These are phyloP conservation scores for Luffa acutangula DNA, from an alignment of 306 rosid species.

Conservation along the genomic window DNA sequence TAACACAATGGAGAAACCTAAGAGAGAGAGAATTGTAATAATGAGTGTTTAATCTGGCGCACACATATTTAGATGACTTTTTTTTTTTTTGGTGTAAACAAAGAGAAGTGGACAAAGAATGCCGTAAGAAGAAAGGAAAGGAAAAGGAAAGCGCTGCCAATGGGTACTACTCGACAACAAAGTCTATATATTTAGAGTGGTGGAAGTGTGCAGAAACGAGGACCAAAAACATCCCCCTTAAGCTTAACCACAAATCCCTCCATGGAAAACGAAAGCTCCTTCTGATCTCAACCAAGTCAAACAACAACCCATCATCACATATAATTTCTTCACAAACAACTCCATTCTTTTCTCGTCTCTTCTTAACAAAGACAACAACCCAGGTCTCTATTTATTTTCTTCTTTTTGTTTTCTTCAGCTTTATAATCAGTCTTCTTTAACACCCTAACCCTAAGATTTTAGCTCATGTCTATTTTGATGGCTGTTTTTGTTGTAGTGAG, in stretches of 20 bases:
- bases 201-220: conserved; percentile 23
- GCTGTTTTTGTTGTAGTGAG: neutral
- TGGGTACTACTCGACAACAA: neutral
- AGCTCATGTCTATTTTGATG: neutral
- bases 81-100: neutral
- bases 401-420: too few species aligned
- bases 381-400: neutral
- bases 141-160: neutral
- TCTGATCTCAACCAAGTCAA: neutral
- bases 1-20: neutral
- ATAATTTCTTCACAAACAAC: neutral
- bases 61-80: conserved; percentile 35
- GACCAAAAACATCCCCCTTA: neutral
- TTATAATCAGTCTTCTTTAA: too few species aligned
- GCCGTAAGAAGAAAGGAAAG: conserved; percentile 89
- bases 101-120: conserved; percentile 27
- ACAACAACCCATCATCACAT: neutral
- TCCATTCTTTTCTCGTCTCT: too few species aligned
- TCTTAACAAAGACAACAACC: neutral
- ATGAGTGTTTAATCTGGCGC: conserved; percentile 10
- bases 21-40: neutral
- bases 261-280: neutral
- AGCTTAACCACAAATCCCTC: neutral
- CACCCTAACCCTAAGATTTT: too few species aligned
- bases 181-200: conserved; percentile 34